These are phyloP conservation scores for Alternaria metachromatica DNA, from an alignment of 2,329 filamentous ascomycete species.

Conservation along the genomic window DNA sequence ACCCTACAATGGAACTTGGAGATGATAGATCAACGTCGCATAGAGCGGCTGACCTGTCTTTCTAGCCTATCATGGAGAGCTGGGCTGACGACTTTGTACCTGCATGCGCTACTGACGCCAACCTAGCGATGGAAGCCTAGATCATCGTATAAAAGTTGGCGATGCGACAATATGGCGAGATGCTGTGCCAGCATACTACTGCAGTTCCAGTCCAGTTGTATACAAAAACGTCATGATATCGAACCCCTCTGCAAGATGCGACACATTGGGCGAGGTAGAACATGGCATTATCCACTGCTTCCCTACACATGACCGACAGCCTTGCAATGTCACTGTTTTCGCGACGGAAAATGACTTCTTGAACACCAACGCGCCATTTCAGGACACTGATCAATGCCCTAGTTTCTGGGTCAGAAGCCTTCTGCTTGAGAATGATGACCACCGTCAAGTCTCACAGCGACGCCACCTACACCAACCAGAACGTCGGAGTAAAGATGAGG, in stretches of 20 bases:
- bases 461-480: conserved; percentile 7
- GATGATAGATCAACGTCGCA: background rate
- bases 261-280: background rate
- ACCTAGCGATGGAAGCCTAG: background rate
- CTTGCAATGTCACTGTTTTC: background rate
- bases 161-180: background rate
- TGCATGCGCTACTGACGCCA: conserved; percentile 5
- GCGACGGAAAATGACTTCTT: background rate
- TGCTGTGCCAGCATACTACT: background rate
- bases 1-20: background rate
- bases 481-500: background rate
- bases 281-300: background rate
- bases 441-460: conserved; percentile 5
- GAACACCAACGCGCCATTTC: background rate
- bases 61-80: background rate
- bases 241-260: background rate
- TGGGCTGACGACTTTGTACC: conserved; percentile 1
- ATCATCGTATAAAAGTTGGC: background rate
- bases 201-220: background rate
- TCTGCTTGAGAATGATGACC: background rate
- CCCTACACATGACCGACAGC: background rate
- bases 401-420: background rate
- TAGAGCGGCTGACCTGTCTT: background rate
- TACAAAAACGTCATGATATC: background rate
- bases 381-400: background rate